Conservation (phyloP, 2,329 filamentous ascomycete genomes). For the Colletotrichum paranaense region DNA sequence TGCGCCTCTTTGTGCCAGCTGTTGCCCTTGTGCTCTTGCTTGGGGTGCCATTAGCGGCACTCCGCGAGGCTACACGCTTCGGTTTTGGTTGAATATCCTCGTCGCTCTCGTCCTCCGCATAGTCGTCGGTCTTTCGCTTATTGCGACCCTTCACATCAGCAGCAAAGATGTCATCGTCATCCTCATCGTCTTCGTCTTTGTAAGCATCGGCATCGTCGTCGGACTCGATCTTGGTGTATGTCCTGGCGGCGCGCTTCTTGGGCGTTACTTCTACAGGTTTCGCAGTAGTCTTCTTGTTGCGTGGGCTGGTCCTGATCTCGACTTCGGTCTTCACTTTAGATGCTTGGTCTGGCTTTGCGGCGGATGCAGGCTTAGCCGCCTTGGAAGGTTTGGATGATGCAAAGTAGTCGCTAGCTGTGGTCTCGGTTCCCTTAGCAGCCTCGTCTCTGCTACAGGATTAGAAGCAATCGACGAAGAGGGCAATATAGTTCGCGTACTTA, state of each 20-base stretch:
- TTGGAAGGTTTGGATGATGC: slow-evolving; percentile 57
- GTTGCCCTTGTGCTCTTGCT: slow-evolving; percentile 46
- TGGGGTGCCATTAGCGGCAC: not conserved
- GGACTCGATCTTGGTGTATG: slow-evolving; percentile 52
- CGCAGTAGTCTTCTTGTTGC: slow-evolving; percentile 53
- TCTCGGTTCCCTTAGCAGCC: slow-evolving; percentile 60
- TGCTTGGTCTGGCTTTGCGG: slow-evolving; percentile 55
- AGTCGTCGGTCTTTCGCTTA: slow-evolving; percentile 79
- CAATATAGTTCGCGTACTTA: slow-evolving; percentile 50
- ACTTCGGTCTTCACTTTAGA: slow-evolving; percentile 51
- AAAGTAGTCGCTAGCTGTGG: slow-evolving; percentile 69
- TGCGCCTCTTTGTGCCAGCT: slow-evolving; percentile 63
- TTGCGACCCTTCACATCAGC: slow-evolving; percentile 74
- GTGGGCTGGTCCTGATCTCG: slow-evolving; percentile 64
- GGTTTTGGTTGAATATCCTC: slow-evolving; percentile 73
- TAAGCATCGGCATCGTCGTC: slow-evolving; percentile 68
- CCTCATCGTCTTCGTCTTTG: slow-evolving; percentile 75
- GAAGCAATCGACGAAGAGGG: slow-evolving; percentile 10
- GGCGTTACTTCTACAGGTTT: slow-evolving; percentile 43
- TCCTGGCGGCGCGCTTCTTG: slow-evolving; percentile 55
- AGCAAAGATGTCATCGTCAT: slow-evolving; percentile 86
- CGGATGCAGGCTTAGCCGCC: slow-evolving; percentile 48
- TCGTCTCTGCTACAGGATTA: slow-evolving; percentile 46
- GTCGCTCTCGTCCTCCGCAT: slow-evolving; percentile 79
- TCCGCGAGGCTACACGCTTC: slow-evolving; percentile 63